Percentiles rank a stretch among this genome's conserved stretches.
phyloP scores from a whole-genome alignment of 78 protist species.

The Dictyostelium brefeldianum region DNA sequence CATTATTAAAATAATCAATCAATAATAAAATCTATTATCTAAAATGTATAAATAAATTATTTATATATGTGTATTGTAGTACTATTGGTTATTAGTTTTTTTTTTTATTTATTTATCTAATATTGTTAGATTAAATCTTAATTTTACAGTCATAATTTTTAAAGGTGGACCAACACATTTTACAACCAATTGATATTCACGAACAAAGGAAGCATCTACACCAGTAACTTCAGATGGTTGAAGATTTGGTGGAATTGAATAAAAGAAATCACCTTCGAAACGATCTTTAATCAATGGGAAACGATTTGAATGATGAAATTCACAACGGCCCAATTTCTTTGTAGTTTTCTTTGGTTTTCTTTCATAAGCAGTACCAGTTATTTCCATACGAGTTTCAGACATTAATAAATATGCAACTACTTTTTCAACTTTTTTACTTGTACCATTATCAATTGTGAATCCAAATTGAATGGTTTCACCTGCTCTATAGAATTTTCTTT shows the following conservation, averaged over 20 bases:
- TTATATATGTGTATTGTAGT: background rate
- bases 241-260: constrained; percentile 60
- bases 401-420: constrained; percentile 54
- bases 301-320: constrained; percentile 55
- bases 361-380: constrained; percentile 64
- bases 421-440: constrained; percentile 66
- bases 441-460: constrained; percentile 66
- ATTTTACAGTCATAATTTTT: constrained; percentile 66
- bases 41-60: constrained; percentile 1
- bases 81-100: background rate
- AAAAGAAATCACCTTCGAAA: constrained; percentile 81
- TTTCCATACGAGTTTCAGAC: constrained; percentile 73
- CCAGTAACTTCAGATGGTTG: constrained; percentile 73
- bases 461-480: constrained; percentile 81
- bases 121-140: constrained; percentile 73
- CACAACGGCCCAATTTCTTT: constrained; percentile 67
- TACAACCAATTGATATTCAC: constrained; percentile 74
- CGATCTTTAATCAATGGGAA: constrained; percentile 72
- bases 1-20: background rate
- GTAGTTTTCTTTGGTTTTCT: constrained; percentile 28
- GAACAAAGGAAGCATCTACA: constrained; percentile 73
- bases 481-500: constrained; percentile 67
- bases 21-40: background rate
- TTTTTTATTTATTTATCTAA: constrained; percentile 28
- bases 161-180: constrained; percentile 75